A percentile compares a stretch with the other conserved stretches of the same genome.
These are phyloP conservation scores for Metschnikowia lunata DNA, from an alignment of 805 yeast species.

Conservation along the genomic window DNA sequence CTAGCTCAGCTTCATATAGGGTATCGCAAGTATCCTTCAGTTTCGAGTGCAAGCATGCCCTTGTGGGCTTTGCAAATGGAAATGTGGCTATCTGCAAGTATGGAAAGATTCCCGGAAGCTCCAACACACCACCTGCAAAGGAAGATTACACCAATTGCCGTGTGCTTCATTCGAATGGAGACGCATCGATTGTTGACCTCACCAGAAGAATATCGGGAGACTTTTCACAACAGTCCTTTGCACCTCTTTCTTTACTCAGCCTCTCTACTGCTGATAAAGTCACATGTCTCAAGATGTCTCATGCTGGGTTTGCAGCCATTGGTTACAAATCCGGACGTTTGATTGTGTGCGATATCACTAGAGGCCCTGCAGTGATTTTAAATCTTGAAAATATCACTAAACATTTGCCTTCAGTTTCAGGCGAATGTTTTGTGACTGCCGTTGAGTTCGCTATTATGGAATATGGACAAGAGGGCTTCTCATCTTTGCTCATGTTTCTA, in stretches of 20 bases:
- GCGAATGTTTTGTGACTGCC: conserved; percentile 44
- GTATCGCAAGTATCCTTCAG: conserved; percentile 68
- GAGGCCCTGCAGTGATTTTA: conserved; percentile 69
- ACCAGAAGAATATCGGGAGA: conserved; percentile 48
- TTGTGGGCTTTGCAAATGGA: conserved; percentile 64
- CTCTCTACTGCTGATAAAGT: conserved; percentile 32
- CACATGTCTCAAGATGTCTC: conserved; percentile 61
- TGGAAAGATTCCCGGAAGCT: conserved; percentile 32
- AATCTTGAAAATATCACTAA: conserved; percentile 30
- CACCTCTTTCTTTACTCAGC: conserved; percentile 30
- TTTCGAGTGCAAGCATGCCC: conserved; percentile 68
- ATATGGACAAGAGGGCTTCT: conserved; percentile 59
- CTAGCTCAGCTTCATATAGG: conserved; percentile 34
- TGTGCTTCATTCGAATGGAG: conserved; percentile 29
- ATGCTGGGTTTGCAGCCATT: conserved; percentile 79
- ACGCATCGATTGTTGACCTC: conserved; percentile 45
- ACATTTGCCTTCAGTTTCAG: conserved; percentile 29
- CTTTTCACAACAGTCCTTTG: conserved; percentile 27
- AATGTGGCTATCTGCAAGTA: conserved; percentile 73
- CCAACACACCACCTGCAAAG: conserved; percentile 19
- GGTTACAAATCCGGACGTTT: conserved; percentile 76
- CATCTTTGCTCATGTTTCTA: conserved; percentile 66
- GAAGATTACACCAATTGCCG: conserved; percentile 27
- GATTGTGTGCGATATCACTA: conserved; percentile 63
- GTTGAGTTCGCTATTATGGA: conserved; percentile 73